Evolutionary conservation across 2,329 filamentous ascomycete species (phyloP).

Genomic region (Arachnopeziza araneosa): DNA sequence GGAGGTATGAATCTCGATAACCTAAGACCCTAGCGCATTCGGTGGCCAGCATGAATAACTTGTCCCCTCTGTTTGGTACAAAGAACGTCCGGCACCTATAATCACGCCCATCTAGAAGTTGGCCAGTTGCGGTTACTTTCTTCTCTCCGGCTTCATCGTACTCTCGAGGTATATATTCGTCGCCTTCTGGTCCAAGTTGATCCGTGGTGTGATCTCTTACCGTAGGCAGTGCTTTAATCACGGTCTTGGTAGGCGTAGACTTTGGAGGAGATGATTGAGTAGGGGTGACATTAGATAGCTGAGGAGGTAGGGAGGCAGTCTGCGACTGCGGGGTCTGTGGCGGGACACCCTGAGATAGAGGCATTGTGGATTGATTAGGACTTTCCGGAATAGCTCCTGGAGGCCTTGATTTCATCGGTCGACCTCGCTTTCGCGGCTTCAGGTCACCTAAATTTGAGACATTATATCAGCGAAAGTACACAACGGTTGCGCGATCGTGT

Average conservation of each 20-base stretch:
- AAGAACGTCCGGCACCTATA: slow-evolving; percentile 93
- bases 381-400: slow-evolving; percentile 50
- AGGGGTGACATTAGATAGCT: slow-evolving; percentile 30
- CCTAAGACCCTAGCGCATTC: slow-evolving; percentile 91
- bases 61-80: slow-evolving; percentile 84
- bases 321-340: slow-evolving; percentile 50
- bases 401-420: slow-evolving; percentile 32
- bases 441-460: slow-evolving; percentile 35
- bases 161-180: slow-evolving; percentile 93
- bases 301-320: slow-evolving; percentile 24
- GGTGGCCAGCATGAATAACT: slow-evolving; percentile 97
- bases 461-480: slow-evolving; percentile 18
- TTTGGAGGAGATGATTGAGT: slow-evolving; percentile 59
- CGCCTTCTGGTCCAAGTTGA: slow-evolving; percentile 79
- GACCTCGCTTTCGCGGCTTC: slow-evolving; percentile 35
- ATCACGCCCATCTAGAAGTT: slow-evolving; percentile 74
- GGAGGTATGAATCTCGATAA: slow-evolving; percentile 93
- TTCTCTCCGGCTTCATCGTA: slow-evolving; percentile 89
- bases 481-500: slow-evolving; percentile 19
- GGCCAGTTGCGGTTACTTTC: slow-evolving; percentile 81
- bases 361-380: slow-evolving; percentile 47
- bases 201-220: slow-evolving; percentile 97
- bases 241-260: slow-evolving; percentile 73
- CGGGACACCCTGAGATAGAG: slow-evolving; percentile 40
- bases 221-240: slow-evolving; percentile 90